These are phyloP conservation scores for Hibiscus trionum DNA, from an alignment of 345 rosid species.

Conservation along the genomic window DNA sequence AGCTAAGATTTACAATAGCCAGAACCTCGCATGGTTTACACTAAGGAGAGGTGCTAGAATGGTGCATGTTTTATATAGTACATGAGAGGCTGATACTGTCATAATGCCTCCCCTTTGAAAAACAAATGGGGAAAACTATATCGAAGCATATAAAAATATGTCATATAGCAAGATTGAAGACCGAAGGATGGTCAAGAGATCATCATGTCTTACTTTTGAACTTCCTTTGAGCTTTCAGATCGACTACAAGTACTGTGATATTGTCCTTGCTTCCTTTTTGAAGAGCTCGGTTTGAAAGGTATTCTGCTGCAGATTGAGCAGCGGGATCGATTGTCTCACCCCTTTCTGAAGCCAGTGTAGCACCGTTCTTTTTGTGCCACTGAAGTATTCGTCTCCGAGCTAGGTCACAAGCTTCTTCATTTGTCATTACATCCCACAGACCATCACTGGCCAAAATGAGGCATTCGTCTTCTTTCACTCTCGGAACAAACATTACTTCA, in stretches of 20 bases:
- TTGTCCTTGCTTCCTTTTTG: constrained; percentile 93
- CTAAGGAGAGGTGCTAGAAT: constrained; percentile 3
- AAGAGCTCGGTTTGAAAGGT: constrained; percentile 62
- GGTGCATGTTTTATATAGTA: constrained; percentile 17
- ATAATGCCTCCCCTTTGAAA: constrained; percentile 28
- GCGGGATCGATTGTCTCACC: constrained; percentile 64
- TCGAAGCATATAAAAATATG: constrained; percentile 13
- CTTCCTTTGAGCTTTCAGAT: constrained; percentile 92
- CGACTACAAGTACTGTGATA: constrained; percentile 69
- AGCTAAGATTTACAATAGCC: constrained; percentile 33
- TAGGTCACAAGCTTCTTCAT: constrained; percentile 85
- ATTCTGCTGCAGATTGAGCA: constrained; percentile 89
- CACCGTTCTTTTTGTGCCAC: constrained; percentile 85
- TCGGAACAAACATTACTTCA: constrained; percentile 71
- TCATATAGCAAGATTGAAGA: not conserved
- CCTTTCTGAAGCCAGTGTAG: constrained; percentile 29
- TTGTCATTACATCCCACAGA: constrained; percentile 89
- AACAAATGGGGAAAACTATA: constrained; percentile 29
- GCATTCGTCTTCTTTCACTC: constrained; percentile 90
- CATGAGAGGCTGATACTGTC: constrained; percentile 11
- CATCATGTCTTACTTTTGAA: constrained; percentile 58
- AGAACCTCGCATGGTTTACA: constrained; percentile 9
- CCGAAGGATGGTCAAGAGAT: constrained; percentile 8
- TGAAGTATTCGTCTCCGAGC: constrained; percentile 71
- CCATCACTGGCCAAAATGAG: constrained; percentile 92